Evolutionary conservation across 768 basidiomycete genomes (phyloP).

Genomic region (Leccinum disarticulatum): DNA sequence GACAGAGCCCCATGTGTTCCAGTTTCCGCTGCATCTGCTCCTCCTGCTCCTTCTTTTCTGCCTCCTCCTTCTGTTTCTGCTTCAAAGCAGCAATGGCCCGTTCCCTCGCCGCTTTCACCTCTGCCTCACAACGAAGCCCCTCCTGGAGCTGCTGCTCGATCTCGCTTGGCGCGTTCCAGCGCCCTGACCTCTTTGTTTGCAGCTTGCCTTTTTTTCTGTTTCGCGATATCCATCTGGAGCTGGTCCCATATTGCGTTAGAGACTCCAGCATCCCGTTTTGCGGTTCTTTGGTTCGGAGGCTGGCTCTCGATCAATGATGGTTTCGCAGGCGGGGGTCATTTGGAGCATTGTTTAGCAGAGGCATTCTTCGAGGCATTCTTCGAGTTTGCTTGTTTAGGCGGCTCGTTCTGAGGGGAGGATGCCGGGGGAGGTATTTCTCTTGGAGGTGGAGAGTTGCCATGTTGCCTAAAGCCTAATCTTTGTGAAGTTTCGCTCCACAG

Average conservation of each 20-base stretch:
- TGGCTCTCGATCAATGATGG: background rate
- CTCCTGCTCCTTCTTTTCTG: conserved; percentile 24
- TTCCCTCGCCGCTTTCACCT: background rate
- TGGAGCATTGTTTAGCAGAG: background rate
- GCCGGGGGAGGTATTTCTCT: conserved; percentile 16
- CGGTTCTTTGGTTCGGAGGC: conserved; percentile 8
- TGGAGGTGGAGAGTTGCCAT: no score
- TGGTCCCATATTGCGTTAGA: conserved; percentile 52
- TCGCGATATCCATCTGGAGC: conserved; percentile 41
- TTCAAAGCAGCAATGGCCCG: background rate
- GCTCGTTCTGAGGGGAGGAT: background rate
- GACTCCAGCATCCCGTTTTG: conserved; percentile 51
- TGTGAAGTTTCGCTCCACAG: no score
- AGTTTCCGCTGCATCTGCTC: conserved; percentile 43
- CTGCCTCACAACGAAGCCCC: conserved; percentile 30
- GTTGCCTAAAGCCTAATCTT: no score
- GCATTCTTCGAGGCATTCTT: background rate
- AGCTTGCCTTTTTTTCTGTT: conserved; percentile 13
- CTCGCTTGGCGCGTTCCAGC: conserved; percentile 23
- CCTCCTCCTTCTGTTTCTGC: background rate
- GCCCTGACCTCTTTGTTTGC: conserved; percentile 12
- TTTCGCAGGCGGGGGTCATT: background rate
- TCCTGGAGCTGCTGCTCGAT: conserved; percentile 29
- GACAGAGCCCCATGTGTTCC: conserved; percentile 50
- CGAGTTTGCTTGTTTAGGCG: conserved; percentile 7